Evolutionary conservation across 2,329 filamentous ascomycete species (phyloP).

Genomic region (Neofusicoccum cordaticola): DNA sequence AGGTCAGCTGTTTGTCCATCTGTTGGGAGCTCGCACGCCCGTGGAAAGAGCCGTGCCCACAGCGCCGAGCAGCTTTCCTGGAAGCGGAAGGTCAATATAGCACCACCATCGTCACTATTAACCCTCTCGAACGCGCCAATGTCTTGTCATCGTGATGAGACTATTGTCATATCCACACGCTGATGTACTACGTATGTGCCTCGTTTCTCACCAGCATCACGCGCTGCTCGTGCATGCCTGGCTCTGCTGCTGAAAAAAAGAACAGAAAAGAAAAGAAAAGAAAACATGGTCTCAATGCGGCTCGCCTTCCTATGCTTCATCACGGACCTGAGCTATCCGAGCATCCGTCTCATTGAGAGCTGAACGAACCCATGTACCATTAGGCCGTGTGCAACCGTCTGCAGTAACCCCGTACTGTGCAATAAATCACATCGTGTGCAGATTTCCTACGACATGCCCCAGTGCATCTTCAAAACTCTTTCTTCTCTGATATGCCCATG

Average conservation of each 20-base stretch:
- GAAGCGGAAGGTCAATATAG: not conserved
- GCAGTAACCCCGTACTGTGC: too few relatives aligned
- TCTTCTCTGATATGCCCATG: not conserved
- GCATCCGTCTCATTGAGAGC: not conserved
- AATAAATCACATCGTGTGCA: too few relatives aligned
- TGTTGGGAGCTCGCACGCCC: not conserved
- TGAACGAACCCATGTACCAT: too few relatives aligned
- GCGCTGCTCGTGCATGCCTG: too few relatives aligned
- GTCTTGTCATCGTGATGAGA: not conserved
- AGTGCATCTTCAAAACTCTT: not conserved
- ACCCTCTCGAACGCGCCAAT: not conserved
- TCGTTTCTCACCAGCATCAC: not conserved
- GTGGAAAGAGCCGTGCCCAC: not conserved
- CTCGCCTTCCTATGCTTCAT: not conserved
- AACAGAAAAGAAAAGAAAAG: not conserved
- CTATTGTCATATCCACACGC: not conserved
- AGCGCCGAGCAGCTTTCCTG: not conserved
- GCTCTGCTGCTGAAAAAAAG: too few relatives aligned
- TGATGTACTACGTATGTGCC: not conserved
- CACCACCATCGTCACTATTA: not conserved
- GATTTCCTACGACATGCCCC: too few relatives aligned
- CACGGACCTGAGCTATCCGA: not conserved
- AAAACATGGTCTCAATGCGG: not conserved
- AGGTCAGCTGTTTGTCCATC: not conserved
- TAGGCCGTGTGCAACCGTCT: too few relatives aligned